Base-by-base conservation (phyloP, 2,329 filamentous ascomycete genomes). In the Talaromyces sp. region DNA sequence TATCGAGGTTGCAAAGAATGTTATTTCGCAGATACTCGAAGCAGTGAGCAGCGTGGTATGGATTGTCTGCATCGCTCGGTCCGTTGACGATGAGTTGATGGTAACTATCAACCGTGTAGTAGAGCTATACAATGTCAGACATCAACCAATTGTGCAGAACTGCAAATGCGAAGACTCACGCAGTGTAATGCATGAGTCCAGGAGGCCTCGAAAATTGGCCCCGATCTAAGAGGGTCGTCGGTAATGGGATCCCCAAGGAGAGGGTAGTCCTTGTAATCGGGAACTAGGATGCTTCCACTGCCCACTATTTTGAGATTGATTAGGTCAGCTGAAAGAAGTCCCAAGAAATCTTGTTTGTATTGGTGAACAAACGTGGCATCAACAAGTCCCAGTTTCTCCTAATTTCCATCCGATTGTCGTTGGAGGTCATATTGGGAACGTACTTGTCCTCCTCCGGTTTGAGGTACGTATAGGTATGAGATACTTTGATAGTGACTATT, bases 121-220 rank as follows among this genome's bases (percentile, higher is more conserved):
- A 62, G 25, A 62, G 42, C 52, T 62, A 40, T 28, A 37, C 21
- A 31, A 40, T 42, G 35, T 56, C n/a, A 56, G 52, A 35, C 3
- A 18, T 56, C 16, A 28, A 2, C 5, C 21, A 12, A 9, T 16
- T 7, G n/a, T 9, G 4, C 31, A 54, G 25, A 9, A 3, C 12
- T n/a, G 16, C 4, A 11, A 9, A 25, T n/a, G 28, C 28, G 4
- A 6, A 25, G n/a, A 50, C 52, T 31, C 42, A 62, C 60, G 37
- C 52, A 62, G 23, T 62, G 60, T 33, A 62, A 33, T 6, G 60
- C 60, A 25, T 62, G 60, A 16, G 60, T 62, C 60, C 52, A 62
- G 1, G 60, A 62, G 2, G 52, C 52, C 25, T 62, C 60, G 48
- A 62, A 62, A 8, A 62, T 33, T 2, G 60, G 52, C 8, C 60